A percentile compares a stretch with the other conserved stretches of the same genome.
Conservation (phyloP, 2,329 filamentous ascomycete genomes). For the Fusarium sp. region DNA sequence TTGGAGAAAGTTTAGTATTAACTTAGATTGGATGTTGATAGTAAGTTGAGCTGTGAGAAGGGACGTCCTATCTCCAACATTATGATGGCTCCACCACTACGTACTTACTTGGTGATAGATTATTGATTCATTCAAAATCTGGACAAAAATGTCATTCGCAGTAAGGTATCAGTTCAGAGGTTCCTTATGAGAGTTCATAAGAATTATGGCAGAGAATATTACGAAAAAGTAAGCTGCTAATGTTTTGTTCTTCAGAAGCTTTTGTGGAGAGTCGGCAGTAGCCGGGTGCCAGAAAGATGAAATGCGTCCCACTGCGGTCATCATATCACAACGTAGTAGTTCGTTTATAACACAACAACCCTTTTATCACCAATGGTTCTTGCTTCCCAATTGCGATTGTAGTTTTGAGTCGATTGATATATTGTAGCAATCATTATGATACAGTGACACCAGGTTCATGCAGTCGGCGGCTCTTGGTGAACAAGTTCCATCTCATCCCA, state of each 20-base stretch:
- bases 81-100: slow-evolving; percentile 34
- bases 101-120: slow-evolving; percentile 16
- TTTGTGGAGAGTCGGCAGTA: slow-evolving; percentile 45
- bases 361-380: slow-evolving; percentile 7
- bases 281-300: slow-evolving; percentile 43
- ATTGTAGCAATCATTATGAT: slow-evolving; percentile 53
- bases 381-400: slow-evolving; percentile 26
- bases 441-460: slow-evolving; percentile 49
- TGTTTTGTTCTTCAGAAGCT: slow-evolving; percentile 18
- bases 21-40: slow-evolving; percentile 18
- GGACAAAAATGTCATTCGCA: neutral
- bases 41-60: slow-evolving; percentile 28
- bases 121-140: neutral
- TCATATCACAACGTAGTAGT: slow-evolving; percentile 8
- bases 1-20: slow-evolving; percentile 16
- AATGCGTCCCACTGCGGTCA: slow-evolving; percentile 22
- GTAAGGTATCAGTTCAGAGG: neutral
- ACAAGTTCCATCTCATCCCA: slow-evolving; percentile 38
- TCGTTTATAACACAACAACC: slow-evolving; percentile 18
- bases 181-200: neutral
- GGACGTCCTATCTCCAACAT: slow-evolving; percentile 20
- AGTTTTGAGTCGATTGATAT: slow-evolving; percentile 45
- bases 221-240: slow-evolving; percentile 11
- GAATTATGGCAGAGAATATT: slow-evolving; percentile 4
- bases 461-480: slow-evolving; percentile 41